phyloP scores from a whole-genome alignment of 1,284 basidiomycete genomes.

The Agroathelia rolfsii region DNA sequence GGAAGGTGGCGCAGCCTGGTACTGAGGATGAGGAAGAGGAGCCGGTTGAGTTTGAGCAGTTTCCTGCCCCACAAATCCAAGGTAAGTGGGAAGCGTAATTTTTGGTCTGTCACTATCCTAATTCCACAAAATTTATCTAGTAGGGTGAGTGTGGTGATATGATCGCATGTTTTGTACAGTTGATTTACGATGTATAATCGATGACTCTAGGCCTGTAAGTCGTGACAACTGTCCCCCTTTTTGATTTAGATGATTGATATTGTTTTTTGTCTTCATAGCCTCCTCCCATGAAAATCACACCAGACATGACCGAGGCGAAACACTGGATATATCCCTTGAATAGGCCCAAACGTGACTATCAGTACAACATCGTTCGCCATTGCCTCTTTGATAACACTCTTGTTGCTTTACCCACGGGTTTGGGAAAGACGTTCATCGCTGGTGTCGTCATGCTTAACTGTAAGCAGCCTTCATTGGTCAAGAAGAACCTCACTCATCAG shows the following conservation, averaged over 20 bases:
- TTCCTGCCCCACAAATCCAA: slow-evolving; percentile 64
- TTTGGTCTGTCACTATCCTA: slow-evolving; percentile 3
- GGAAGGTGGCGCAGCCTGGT: no score
- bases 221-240: slow-evolving; percentile 19
- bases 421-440: slow-evolving; percentile 98
- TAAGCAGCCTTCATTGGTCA: slow-evolving; percentile 26
- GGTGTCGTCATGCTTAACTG: slow-evolving; percentile 95
- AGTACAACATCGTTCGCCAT: slow-evolving; percentile 86
- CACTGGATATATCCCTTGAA: slow-evolving; percentile 95
- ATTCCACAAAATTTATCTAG: slow-evolving; percentile 18
- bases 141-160: slow-evolving; percentile 31
- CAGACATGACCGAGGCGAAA: slow-evolving; percentile 70
- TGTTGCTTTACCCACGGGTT: slow-evolving; percentile 90
- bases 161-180: slow-evolving; percentile 1
- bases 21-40: slow-evolving; percentile 44
- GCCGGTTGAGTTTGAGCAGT: slow-evolving; percentile 67
- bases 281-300: slow-evolving; percentile 66
- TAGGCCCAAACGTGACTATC: slow-evolving; percentile 83
- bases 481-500: no score
- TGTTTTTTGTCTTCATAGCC: slow-evolving; percentile 30
- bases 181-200: slow-evolving; percentile 1
- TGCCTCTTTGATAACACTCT: slow-evolving; percentile 91
- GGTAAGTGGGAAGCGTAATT: slow-evolving; percentile 32
- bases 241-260: slow-evolving; percentile 1
- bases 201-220: slow-evolving; percentile 21